phyloP scores from a whole-genome alignment of 2,329 filamentous ascomycete genomes.

The Diplodia mutila region DNA sequence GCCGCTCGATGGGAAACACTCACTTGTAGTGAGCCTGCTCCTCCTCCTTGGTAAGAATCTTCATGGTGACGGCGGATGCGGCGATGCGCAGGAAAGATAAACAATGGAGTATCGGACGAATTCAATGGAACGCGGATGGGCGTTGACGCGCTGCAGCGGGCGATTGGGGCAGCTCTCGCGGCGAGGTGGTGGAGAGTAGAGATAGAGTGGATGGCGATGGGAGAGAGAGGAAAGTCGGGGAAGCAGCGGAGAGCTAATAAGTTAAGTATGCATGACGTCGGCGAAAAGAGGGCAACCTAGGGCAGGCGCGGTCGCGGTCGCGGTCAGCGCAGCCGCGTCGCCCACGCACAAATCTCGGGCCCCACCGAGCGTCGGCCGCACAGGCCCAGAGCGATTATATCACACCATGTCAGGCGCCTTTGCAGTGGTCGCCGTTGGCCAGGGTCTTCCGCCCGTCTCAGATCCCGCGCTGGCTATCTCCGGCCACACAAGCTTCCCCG shows the following conservation, averaged over 20 bases:
- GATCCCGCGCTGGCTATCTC: slow-evolving; percentile 16
- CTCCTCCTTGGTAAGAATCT: slow-evolving; percentile 93
- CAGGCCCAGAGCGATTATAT: background rate
- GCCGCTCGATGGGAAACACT: slow-evolving; percentile 14
- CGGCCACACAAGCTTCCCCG: slow-evolving; percentile 1
- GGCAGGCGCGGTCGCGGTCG: background rate
- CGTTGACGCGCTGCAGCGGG: background rate
- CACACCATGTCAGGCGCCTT: slow-evolving; percentile 16
- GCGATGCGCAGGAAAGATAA: background rate
- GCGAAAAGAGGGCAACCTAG: background rate
- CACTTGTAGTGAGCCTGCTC: slow-evolving; percentile 81
- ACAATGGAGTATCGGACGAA: background rate
- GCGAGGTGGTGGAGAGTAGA: background rate
- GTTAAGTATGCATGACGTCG: slow-evolving; percentile 24
- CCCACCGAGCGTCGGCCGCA: slow-evolving; percentile 3
- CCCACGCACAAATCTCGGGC: slow-evolving; percentile 6
- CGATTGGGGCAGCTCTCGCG: background rate
- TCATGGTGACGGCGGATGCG: slow-evolving; percentile 65
- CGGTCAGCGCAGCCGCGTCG: background rate
- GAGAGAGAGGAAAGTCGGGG: background rate
- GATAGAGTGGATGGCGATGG: background rate
- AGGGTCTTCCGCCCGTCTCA: slow-evolving; percentile 14
- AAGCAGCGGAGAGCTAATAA: background rate
- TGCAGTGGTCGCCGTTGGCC: background rate
- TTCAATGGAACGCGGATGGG: background rate